Evolutionary conservation across 208 protist genomes (phyloP).

Genomic region (Zelonia costaricensis): DNA sequence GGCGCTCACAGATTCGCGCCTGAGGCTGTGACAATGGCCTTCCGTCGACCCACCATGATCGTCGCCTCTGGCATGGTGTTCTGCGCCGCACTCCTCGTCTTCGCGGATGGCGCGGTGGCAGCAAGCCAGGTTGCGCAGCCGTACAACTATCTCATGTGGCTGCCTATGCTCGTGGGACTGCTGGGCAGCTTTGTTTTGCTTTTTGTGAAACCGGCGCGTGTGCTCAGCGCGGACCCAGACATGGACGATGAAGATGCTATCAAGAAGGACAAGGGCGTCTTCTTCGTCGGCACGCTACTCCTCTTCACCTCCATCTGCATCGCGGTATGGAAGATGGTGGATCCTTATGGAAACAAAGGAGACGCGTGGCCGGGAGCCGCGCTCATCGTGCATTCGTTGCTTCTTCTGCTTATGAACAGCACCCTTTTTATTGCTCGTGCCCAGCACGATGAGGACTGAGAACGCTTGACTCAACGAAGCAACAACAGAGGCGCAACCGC

Average conservation of each 20-base stretch:
- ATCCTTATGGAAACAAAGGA: conserved; percentile 40
- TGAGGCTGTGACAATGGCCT: neutral
- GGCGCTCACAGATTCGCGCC: neutral
- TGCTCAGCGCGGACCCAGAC: conserved; percentile 22
- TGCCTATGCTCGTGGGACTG: conserved; percentile 44
- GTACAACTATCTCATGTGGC: conserved; percentile 79
- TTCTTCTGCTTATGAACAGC: conserved; percentile 46
- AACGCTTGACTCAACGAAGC: too few relatives aligned
- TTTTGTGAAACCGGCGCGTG: conserved; percentile 40
- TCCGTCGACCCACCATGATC: conserved; percentile 1
- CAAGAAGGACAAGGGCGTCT: conserved; percentile 47
- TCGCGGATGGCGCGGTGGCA: conserved; percentile 63
- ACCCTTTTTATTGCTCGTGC: conserved; percentile 16
- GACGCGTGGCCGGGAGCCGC: conserved; percentile 49
- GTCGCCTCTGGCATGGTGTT: conserved; percentile 44
- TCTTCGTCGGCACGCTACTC: conserved; percentile 55
- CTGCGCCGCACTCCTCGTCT: conserved; percentile 36
- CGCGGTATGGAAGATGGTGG: conserved; percentile 51
- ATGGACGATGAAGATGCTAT: conserved; percentile 36
- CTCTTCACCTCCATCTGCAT: conserved; percentile 53
- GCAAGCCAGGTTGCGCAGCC: conserved; percentile 32
- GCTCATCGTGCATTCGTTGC: conserved; percentile 42
- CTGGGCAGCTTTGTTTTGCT: conserved; percentile 54
- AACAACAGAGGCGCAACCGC: too few relatives aligned
- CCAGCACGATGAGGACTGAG: conserved; percentile 16